Evolutionary conservation across 805 yeast genomes (phyloP), one percentile per base, ranked within the genome.

Genomic region (Nakazawaea molendinolei): DNA sequence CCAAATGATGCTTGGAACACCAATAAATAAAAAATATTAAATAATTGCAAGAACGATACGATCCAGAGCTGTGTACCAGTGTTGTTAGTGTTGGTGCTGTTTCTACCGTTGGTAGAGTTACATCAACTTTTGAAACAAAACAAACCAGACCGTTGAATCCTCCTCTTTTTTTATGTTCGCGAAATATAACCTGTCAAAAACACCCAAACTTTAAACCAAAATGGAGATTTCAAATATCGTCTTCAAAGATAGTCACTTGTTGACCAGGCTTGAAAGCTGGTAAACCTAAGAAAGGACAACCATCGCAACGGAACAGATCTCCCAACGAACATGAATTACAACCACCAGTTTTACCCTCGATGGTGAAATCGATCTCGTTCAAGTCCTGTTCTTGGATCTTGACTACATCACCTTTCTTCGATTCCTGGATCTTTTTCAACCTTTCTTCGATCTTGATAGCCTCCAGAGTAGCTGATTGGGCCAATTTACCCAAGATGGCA

Each of bases 231-330:
- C 28, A 37, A 21, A 32, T 14, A 22, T 38, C 41, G 22, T 38
- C 41, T 33, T 33, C 41, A 25, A 38, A 38, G 19, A 38, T 33
- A n/a, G 41, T 38, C 37, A 92, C 77, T 8, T 79, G 79, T 62
- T 92, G 95, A 35, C 99, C 99, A 1, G 97, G 98, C 61, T 87
- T 87, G 71, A 92, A 92, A 3, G 99, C 97, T 12, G 99, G 99
- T 31, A 92, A 67, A 0, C 99, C 99, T 47, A 92, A 65, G 60
- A 80, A 92, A 26, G 99, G 99, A 62, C 99, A 92, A 2, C 97
- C 97, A 48, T 89, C 95, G 58, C 99, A 92, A 53, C 99, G 70
- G 64, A 92, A 92, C 0, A 98, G 98, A 58, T 92, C 99, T 29
- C 99, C 99, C 33, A 92, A 69, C 0, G 97, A 79, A 63, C 99